Base-by-base conservation (phyloP, 768 basidiomycete species). In the Leccinum longicurvipes region DNA sequence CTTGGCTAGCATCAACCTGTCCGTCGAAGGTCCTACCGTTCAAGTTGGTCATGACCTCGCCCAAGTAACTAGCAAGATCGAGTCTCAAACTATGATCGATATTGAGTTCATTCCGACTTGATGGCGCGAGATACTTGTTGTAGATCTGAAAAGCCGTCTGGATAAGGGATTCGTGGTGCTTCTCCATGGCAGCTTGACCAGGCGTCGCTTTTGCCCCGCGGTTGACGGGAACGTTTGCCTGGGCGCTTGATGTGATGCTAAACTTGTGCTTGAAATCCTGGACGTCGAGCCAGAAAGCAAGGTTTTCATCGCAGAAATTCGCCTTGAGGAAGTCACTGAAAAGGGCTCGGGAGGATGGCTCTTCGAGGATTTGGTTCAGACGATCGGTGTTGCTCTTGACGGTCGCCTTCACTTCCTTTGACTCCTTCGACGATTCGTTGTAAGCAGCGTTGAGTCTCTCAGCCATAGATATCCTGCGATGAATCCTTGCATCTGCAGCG, bases 281-380 rank as follows among this genome's bases (percentile, higher is more conserved):
- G 3, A 98, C 95, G 67, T 99, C 97, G 54, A 98, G 71, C 91
- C 93, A 99, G 76, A 98, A 99, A 47, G 89, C 87, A 61, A 99
- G 75, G 70, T 99, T 99, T 78, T 99, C 97, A 68, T 99, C 97
- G 74, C 93, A 98, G 70, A 97, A 98, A 72, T 98, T 98, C 54
- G 84, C 80, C 29, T 92, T 83, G 53, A 99, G 74, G 77, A 94
- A 96, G 60, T 98, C 97, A 56, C 97, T 86, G 82, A 99, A 99
- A 49, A 98, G 76, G 3, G 84, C 82, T 14, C 97, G 85, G 34
- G 95, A 76, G 28, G 87, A 86, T 0, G 95, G 91, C 59, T 98
- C 93, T 59, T 96, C 95, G 23, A 99, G 82, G 60, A 99, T 95
- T 71, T 90, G 91, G 59, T 85, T 84, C 45, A 98, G 78, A 51